A percentile compares a stretch with the other conserved stretches of the same genome.
These are phyloP conservation scores for Hymenotorrendiella dingleyae DNA, from an alignment of 2,329 filamentous ascomycete genomes.

Conservation along the genomic window DNA sequence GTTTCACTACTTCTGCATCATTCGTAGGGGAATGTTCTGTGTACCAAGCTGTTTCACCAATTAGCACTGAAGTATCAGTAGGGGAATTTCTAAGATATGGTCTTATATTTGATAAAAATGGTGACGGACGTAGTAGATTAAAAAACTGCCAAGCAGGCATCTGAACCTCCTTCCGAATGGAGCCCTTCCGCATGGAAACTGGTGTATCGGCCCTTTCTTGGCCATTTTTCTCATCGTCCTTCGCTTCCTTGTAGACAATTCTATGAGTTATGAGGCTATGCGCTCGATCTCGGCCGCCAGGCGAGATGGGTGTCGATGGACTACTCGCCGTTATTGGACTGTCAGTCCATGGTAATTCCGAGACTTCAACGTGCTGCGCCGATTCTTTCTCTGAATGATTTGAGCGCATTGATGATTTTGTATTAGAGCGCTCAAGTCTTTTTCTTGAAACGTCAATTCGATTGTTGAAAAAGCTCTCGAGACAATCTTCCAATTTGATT, in stretches of 20 bases:
- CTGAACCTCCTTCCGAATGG: conserved; percentile 69
- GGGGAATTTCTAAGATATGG: conserved; percentile 16
- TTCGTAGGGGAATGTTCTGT: conserved; percentile 58
- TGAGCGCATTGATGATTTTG: conserved; percentile 35
- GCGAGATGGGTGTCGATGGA: conserved; percentile 21
- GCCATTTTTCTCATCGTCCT: conserved; percentile 5
- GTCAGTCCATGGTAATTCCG: conserved; percentile 15
- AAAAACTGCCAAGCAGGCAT: conserved; percentile 99
- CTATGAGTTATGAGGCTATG: conserved; percentile 54
- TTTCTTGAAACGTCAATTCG: conserved; percentile 80
- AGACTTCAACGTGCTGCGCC: conserved; percentile 19
- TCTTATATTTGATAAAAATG: conserved; percentile 18
- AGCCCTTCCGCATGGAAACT: conserved; percentile 30
- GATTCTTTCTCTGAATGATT: conserved; percentile 17
- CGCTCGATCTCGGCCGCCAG: conserved; percentile 27
- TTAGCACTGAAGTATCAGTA: conserved; percentile 30
- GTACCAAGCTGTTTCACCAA: conserved; percentile 66
- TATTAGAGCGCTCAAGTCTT: conserved; percentile 60
- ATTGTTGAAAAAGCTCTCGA: conserved; percentile 88
- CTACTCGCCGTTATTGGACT: conserved; percentile 21
- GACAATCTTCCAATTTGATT: conserved; percentile 80
- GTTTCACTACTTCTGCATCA: conserved; percentile 79
- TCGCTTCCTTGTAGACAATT: conserved; percentile 42
- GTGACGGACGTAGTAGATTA: conserved; percentile 72
- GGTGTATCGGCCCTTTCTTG: conserved; percentile 17